A percentile compares a stretch with the other conserved stretches of the same genome.
Conservation (phyloP, 257 asterid species). For the Sherardia arvensis region DNA sequence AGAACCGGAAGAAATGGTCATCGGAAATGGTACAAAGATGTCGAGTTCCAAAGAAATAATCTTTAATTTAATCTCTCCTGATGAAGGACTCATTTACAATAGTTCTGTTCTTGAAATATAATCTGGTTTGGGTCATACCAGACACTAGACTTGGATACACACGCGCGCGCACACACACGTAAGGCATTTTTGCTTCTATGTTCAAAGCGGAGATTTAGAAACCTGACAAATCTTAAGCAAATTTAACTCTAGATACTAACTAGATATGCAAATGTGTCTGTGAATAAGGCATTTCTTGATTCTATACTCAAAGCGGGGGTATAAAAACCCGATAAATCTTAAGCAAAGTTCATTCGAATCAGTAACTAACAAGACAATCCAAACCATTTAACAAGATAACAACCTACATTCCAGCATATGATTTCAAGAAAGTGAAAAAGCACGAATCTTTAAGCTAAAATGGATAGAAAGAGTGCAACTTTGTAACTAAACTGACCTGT, state of each 20-base stretch:
- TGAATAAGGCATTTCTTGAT: too few relatives aligned
- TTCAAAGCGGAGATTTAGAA: too few relatives aligned
- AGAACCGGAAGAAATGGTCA: slow-evolving; percentile 5
- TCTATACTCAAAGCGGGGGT: too few relatives aligned
- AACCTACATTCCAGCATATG: background rate
- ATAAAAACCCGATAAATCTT: too few relatives aligned
- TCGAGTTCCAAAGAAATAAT: background rate
- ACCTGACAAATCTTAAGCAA: too few relatives aligned
- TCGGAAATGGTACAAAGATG: slow-evolving; percentile 5
- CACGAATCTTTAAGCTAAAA: background rate
- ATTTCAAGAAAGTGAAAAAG: background rate
- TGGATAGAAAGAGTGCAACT: background rate
- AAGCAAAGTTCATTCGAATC: background rate
- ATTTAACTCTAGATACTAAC: too few relatives aligned
- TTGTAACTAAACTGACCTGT: slow-evolving; percentile 29
- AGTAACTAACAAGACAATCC: too few relatives aligned
- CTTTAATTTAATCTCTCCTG: background rate
- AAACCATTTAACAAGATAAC: background rate
- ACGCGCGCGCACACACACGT: too few relatives aligned
- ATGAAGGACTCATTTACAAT: background rate
- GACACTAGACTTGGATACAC: too few relatives aligned
- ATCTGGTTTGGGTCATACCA: too few relatives aligned
- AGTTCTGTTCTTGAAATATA: background rate
- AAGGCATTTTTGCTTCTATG: background rate
- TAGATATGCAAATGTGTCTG: too few relatives aligned